Conservation (phyloP, 192 early-diverging fungal genomes). For the Coemansia sp. region DNA sequence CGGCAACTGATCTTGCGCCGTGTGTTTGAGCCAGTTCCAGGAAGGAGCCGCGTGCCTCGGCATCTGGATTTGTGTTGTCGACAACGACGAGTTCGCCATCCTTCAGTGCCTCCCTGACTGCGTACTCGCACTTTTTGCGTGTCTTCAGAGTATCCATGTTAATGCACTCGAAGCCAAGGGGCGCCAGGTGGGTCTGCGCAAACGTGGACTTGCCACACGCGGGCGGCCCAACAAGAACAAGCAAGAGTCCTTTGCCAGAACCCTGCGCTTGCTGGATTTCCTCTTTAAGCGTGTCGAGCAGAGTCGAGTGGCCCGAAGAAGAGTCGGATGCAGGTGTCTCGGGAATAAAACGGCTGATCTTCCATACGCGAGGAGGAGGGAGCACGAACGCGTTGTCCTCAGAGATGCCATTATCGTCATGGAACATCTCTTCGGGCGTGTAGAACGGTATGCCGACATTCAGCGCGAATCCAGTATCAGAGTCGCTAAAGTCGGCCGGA, state of each 20-base stretch:
- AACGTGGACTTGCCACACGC: constrained; percentile 85
- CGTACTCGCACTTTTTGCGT: constrained; percentile 69
- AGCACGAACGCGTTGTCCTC: constrained; percentile 22
- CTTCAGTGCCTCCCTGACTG: constrained; percentile 55
- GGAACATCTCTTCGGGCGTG: constrained; percentile 81
- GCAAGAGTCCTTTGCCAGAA: constrained; percentile 51
- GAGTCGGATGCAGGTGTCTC: not conserved
- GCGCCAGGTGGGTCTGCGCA: constrained; percentile 59
- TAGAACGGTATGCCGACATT: constrained; percentile 73
- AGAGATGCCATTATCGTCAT: constrained; percentile 38
- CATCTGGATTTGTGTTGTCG: constrained; percentile 79
- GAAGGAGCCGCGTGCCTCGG: constrained; percentile 61
- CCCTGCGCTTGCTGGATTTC: constrained; percentile 22
- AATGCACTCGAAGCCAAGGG: constrained; percentile 67
- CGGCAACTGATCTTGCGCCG: constrained; percentile 22
- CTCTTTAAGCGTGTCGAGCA: constrained; percentile 27
- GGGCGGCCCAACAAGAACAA: constrained; percentile 79
- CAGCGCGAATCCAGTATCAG: constrained; percentile 81
- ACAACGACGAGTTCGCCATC: constrained; percentile 66
- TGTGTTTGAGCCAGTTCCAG: constrained; percentile 59
- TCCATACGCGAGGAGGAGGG: constrained; percentile 11
- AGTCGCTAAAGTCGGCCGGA: constrained; percentile 76
- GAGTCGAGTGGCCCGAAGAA: not conserved
- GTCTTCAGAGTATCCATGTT: constrained; percentile 85
- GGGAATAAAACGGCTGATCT: constrained; percentile 18